Conservation (phyloP, 352 stramenopile genomes). For the Phytophthora fragariae region DNA sequence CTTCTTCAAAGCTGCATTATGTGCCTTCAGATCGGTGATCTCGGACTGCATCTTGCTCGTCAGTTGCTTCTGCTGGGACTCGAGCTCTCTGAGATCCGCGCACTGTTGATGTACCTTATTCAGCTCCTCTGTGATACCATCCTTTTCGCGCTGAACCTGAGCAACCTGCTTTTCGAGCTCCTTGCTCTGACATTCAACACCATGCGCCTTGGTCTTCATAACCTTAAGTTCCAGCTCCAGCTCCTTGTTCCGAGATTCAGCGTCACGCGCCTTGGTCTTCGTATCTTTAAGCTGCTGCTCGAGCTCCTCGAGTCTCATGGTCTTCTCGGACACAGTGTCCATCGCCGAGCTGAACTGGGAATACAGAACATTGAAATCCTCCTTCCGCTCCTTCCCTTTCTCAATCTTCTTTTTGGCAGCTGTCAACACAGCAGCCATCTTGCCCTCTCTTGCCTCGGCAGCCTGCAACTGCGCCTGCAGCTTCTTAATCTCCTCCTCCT, state of each 20-base stretch:
- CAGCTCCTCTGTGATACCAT: slow-evolving; percentile 29
- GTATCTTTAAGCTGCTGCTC: slow-evolving; percentile 28
- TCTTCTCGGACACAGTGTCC: slow-evolving; percentile 45
- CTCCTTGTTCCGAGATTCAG: no score
- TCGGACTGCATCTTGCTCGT: slow-evolving; percentile 27
- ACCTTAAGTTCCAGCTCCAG: slow-evolving; percentile 28
- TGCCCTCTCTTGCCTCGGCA: slow-evolving; percentile 22
- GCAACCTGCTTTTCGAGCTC: slow-evolving; percentile 37
- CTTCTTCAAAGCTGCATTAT: slow-evolving; percentile 36
- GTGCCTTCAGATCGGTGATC: slow-evolving; percentile 29
- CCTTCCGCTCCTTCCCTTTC: slow-evolving; percentile 31
- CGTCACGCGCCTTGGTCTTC: background rate
- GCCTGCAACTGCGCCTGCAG: slow-evolving; percentile 41
- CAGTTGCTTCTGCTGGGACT: slow-evolving; percentile 11
- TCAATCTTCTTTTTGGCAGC: slow-evolving; percentile 22
- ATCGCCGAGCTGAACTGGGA: slow-evolving; percentile 43
- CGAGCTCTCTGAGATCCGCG: slow-evolving; percentile 34
- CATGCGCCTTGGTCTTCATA: slow-evolving; percentile 1
- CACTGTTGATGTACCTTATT: slow-evolving; percentile 27
- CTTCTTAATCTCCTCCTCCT: slow-evolving; percentile 40
- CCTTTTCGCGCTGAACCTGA: slow-evolving; percentile 29
- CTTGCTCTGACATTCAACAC: slow-evolving; percentile 6
- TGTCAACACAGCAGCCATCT: slow-evolving; percentile 18
- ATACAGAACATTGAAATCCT: slow-evolving; percentile 47
- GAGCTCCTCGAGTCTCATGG: slow-evolving; percentile 53